Evolutionary conservation across 2,329 filamentous ascomycete species (phyloP).

Genomic region (Xylaria sp.): DNA sequence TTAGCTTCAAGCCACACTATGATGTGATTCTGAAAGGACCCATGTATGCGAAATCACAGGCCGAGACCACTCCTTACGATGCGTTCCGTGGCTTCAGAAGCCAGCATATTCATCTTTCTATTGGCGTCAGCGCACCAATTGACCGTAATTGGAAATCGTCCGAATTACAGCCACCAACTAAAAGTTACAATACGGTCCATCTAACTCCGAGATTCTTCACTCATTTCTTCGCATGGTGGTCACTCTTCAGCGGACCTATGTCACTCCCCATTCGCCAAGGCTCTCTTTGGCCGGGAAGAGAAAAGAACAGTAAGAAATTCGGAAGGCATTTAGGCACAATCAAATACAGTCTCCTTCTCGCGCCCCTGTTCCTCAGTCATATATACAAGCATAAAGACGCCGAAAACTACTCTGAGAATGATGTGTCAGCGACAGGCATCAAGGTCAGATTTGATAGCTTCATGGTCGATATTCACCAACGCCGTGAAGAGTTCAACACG

Average conservation of each 20-base stretch:
- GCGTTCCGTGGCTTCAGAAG: conserved; percentile 97
- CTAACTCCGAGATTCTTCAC: conserved; percentile 96
- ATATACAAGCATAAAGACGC: conserved; percentile 98
- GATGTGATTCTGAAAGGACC: conserved; percentile 88
- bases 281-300: conserved; percentile 86
- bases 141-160: conserved; percentile 86
- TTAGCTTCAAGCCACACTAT: conserved; percentile 92
- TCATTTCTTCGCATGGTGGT: conserved; percentile 98
- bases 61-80: conserved; percentile 74
- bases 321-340: conserved; percentile 96
- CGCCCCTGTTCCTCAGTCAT: conserved; percentile 92
- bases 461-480: conserved; percentile 94
- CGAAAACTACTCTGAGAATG: conserved; percentile 80
- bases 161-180: conserved; percentile 74
- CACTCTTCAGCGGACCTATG: conserved; percentile 93
- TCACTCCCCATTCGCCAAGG: conserved; percentile 95
- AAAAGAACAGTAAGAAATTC: conserved; percentile 99
- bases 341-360: conserved; percentile 94
- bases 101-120: conserved; percentile 93
- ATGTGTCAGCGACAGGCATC: conserved; percentile 92
- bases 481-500: conserved; percentile 90
- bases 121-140: conserved; percentile 87
- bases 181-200: conserved; percentile 96
- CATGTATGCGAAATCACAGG: conserved; percentile 71
- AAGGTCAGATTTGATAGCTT: conserved; percentile 97